Conservation (phyloP, 2,329 filamentous ascomycete genomes). For the Sporothrix sp. region DNA sequence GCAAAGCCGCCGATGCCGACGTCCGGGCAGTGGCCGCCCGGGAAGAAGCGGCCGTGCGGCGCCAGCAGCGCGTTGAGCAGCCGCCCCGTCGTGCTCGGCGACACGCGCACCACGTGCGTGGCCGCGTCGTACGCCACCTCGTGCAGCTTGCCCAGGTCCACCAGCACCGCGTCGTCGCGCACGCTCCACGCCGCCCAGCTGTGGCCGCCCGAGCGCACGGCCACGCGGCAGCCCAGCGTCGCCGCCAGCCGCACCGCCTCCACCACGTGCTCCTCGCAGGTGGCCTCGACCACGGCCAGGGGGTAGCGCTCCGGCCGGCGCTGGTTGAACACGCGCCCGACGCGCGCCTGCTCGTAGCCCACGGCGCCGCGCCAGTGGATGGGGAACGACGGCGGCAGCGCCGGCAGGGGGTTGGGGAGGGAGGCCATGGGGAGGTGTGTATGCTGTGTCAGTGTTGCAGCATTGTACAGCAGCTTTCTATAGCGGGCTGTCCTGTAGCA, state of each 20-base stretch:
- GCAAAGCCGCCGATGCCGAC: slow-evolving; percentile 48
- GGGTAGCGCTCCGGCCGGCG: slow-evolving; percentile 30
- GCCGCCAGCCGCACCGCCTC: slow-evolving; percentile 30
- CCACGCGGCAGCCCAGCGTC: slow-evolving; percentile 26
- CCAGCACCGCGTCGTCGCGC: slow-evolving; percentile 33
- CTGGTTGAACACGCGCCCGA: slow-evolving; percentile 35
- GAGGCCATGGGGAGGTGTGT: neutral
- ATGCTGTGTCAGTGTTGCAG: neutral
- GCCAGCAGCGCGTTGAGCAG: slow-evolving; percentile 32
- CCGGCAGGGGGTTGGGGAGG: neutral
- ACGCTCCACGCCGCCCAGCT: slow-evolving; percentile 39
- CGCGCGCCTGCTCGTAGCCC: slow-evolving; percentile 12
- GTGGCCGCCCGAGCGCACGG: slow-evolving; percentile 38
- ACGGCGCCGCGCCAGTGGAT: slow-evolving; percentile 9
- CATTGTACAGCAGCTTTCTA: too few species aligned
- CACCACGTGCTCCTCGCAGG: slow-evolving; percentile 26
- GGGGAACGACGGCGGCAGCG: slow-evolving; percentile 12
- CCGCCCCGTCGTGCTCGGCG: slow-evolving; percentile 37
- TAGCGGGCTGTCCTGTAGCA: too few species aligned
- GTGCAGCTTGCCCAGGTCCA: slow-evolving; percentile 25
- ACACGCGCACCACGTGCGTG: slow-evolving; percentile 30
- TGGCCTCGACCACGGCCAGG: slow-evolving; percentile 32
- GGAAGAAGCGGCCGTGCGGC: slow-evolving; percentile 35
- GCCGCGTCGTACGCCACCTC: slow-evolving; percentile 30
- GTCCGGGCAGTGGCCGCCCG: slow-evolving; percentile 46